phyloP scores from a whole-genome alignment of 2,329 filamentous ascomycete genomes.

The Elsinoe australis region DNA sequence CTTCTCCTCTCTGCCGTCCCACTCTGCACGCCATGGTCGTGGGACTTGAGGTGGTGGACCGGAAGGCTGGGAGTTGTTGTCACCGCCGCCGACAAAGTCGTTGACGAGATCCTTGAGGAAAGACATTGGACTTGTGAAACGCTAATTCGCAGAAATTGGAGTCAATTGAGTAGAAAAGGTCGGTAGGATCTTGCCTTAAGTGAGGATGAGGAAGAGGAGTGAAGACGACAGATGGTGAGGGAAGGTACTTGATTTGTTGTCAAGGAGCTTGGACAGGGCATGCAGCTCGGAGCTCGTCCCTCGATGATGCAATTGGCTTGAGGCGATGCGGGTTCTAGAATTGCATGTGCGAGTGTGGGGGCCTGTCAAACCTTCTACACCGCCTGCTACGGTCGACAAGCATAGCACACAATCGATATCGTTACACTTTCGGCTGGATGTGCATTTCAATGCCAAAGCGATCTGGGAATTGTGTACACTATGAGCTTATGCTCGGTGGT shows the following conservation, averaged over 20 bases:
- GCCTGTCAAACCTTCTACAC: too few relatives aligned
- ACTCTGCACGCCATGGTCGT: slow-evolving; percentile 40
- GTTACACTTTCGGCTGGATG: too few relatives aligned
- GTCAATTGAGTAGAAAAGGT: neutral
- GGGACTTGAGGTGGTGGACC: slow-evolving; percentile 30
- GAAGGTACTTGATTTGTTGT: neutral
- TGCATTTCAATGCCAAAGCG: too few relatives aligned
- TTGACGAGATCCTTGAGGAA: neutral
- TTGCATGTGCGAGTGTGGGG: too few relatives aligned
- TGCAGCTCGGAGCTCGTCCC: too few relatives aligned
- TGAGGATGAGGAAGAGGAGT: neutral
- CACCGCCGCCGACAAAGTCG: slow-evolving; percentile 27
- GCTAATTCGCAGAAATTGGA: too few relatives aligned
- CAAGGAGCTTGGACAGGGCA: slow-evolving; percentile 1
- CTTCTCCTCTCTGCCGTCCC: slow-evolving; percentile 35
- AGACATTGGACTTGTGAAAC: neutral
- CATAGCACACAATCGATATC: too few relatives aligned
- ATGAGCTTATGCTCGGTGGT: too few relatives aligned
- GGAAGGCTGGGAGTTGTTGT: slow-evolving; percentile 15
- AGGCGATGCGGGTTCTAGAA: slow-evolving; percentile 9
- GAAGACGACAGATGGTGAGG: neutral
- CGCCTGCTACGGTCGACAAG: too few relatives aligned
- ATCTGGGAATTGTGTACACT: too few relatives aligned
- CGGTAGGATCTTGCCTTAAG: neutral
- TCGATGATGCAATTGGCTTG: slow-evolving; percentile 4